Evolutionary conservation across 2,329 filamentous ascomycete species (phyloP).

Genomic region (Epichloe elymi): DNA sequence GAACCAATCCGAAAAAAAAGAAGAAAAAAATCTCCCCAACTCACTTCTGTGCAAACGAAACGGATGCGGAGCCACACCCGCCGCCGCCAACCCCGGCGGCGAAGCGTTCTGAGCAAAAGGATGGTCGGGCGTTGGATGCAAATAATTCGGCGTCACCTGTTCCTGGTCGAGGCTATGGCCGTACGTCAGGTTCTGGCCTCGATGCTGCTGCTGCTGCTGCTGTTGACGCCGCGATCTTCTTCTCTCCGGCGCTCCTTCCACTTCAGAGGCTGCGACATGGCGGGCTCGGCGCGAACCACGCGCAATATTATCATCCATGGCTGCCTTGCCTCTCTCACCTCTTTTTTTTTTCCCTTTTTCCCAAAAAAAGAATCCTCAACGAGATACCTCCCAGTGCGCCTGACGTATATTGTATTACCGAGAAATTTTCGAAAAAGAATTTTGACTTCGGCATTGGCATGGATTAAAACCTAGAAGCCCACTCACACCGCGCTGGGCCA

Average conservation of each 20-base stretch:
- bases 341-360: not conserved
- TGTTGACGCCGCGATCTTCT: not conserved
- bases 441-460: not conserved
- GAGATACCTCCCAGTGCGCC: too few species aligned
- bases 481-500: not conserved
- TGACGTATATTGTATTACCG: too few species aligned
- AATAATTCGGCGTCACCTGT: slow-evolving; percentile 6
- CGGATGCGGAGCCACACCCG: slow-evolving; percentile 20
- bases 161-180: slow-evolving; percentile 2
- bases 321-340: not conserved
- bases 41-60: slow-evolving; percentile 25
- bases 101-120: slow-evolving; percentile 5
- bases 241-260: not conserved
- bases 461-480: not conserved
- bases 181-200: slow-evolving; percentile 5
- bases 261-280: slow-evolving; percentile 10
- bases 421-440: too few species aligned
- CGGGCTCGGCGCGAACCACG: slow-evolving; percentile 19
- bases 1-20: not conserved
- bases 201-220: slow-evolving; percentile 7
- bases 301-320: slow-evolving; percentile 18
- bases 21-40: slow-evolving; percentile 7
- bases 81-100: slow-evolving; percentile 7
- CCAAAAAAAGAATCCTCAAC: too few species aligned
- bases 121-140: slow-evolving; percentile 10